A percentile compares a stretch with the other conserved stretches of the same genome.
phyloP scores from a whole-genome alignment of 306 rosid species.

The Cicer arietinum region DNA sequence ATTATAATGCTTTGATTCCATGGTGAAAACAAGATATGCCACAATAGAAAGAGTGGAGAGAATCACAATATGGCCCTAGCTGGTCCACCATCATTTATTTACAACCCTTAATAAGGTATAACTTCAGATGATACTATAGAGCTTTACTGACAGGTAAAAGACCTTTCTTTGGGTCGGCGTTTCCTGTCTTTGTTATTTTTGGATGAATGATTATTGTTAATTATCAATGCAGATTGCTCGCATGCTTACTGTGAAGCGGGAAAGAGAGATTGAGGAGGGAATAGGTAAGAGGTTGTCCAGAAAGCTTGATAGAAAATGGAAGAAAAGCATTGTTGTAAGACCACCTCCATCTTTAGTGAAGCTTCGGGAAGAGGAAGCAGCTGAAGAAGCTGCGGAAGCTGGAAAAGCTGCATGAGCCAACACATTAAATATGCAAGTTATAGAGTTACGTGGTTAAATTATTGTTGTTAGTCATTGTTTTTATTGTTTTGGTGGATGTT shows the following conservation, averaged over 20 bases:
- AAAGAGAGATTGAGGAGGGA: slow-evolving; percentile 92
- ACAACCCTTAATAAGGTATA: background rate
- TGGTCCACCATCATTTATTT: slow-evolving; percentile 4
- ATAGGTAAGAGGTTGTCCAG: slow-evolving; percentile 83
- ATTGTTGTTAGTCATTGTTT: background rate
- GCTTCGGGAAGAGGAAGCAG: slow-evolving; percentile 84
- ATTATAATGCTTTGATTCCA: slow-evolving; percentile 8
- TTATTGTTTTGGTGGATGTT: slow-evolving; percentile 15
- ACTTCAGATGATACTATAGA: slow-evolving; percentile 3
- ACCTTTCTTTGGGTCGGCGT: slow-evolving; percentile 26
- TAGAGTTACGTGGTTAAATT: slow-evolving; percentile 30
- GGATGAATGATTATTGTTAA: slow-evolving; percentile 39
- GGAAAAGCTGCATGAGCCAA: slow-evolving; percentile 61
- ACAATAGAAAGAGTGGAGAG: slow-evolving; percentile 9
- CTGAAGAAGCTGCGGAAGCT: slow-evolving; percentile 59
- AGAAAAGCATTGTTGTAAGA: slow-evolving; percentile 77
- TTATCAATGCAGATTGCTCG: slow-evolving; percentile 72
- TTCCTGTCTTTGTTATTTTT: slow-evolving; percentile 30
- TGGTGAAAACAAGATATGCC: slow-evolving; percentile 30
- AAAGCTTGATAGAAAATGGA: slow-evolving; percentile 87
- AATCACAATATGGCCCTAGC: slow-evolving; percentile 11
- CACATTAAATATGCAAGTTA: slow-evolving; percentile 12
- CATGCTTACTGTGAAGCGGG: slow-evolving; percentile 88
- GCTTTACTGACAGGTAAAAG: slow-evolving; percentile 6
- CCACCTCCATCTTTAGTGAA: slow-evolving; percentile 79